Conservation (phyloP, 192 early-diverging fungal genomes). For the Podochytrium sp. region DNA sequence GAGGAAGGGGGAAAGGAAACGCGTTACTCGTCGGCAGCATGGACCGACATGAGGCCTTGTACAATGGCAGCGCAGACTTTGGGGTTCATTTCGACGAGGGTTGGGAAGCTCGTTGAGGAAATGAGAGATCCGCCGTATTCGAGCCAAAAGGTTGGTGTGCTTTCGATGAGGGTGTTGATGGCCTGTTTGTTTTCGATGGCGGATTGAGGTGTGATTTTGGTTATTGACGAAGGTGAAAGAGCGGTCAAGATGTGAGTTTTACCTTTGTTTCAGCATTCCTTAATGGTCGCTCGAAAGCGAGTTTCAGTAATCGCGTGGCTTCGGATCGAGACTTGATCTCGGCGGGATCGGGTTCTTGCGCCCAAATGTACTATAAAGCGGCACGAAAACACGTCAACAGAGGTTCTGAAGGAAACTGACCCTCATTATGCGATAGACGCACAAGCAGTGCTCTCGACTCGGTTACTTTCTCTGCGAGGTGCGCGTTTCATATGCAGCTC, state of each 20-base stretch:
- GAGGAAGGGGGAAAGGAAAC: background rate
- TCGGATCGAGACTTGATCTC: background rate
- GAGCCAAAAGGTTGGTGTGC: background rate
- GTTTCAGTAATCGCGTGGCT: background rate
- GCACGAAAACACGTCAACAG: too few species aligned
- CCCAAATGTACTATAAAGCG: background rate
- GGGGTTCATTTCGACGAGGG: conserved; percentile 53
- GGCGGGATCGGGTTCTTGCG: background rate
- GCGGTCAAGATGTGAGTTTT: too few species aligned
- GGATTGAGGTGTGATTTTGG: too few species aligned
- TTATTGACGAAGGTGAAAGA: too few species aligned
- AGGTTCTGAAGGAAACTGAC: too few species aligned
- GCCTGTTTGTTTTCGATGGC: background rate
- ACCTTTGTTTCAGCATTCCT: too few species aligned
- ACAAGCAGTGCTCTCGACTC: too few species aligned
- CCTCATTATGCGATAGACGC: too few species aligned
- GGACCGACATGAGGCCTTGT: conserved; percentile 25
- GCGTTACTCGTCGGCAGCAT: conserved; percentile 39
- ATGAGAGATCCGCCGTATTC: background rate
- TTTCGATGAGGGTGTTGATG: background rate
- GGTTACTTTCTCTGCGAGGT: too few species aligned
- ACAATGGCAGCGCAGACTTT: conserved; percentile 43
- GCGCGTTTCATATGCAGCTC: too few species aligned
- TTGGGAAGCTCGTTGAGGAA: conserved; percentile 28
- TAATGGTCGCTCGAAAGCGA: background rate